Evolutionary conservation across 495 filamentous ascomycete species (phyloP).

Genomic region (Penicillium egyptiacum): DNA sequence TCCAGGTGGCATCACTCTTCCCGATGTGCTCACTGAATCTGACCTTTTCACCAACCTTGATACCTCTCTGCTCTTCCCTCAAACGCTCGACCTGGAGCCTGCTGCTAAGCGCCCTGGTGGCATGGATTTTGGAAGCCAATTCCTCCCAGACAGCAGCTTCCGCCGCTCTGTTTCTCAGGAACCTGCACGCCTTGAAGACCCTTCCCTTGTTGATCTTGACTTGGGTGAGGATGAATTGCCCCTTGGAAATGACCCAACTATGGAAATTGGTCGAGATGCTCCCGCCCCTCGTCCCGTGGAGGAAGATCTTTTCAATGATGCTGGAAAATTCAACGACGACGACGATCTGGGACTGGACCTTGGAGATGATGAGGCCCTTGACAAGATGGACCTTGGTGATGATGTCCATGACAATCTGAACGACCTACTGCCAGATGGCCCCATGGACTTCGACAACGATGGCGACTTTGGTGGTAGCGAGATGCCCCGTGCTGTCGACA

Average conservation of each 20-base stretch:
- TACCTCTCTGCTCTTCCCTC: conserved; percentile 70
- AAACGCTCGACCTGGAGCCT: conserved; percentile 57
- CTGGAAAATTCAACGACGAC: conserved; percentile 50
- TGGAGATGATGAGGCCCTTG: conserved; percentile 51
- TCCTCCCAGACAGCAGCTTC: conserved; percentile 62
- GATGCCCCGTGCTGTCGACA: conserved; percentile 54
- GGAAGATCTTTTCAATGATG: conserved; percentile 73
- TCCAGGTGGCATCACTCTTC: conserved; percentile 70
- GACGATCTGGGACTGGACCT: conserved; percentile 51
- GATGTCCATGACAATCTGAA: conserved; percentile 39
- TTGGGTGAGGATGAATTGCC: conserved; percentile 52
- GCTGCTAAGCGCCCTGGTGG: conserved; percentile 58
- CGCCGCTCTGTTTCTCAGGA: conserved; percentile 52
- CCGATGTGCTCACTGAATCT: conserved; percentile 84
- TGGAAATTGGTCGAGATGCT: conserved; percentile 84
- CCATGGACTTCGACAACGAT: conserved; percentile 50
- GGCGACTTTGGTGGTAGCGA: conserved; percentile 35
- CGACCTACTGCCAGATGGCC: conserved; percentile 34
- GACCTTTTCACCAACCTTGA: conserved; percentile 79
- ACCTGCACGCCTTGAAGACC: conserved; percentile 50
- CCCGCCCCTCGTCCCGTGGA: conserved; percentile 62
- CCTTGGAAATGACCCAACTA: conserved; percentile 56
- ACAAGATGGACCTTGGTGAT: conserved; percentile 38
- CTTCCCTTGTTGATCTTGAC: conserved; percentile 51
- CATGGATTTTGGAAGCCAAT: conserved; percentile 64